Evolutionary conservation across 345 rosid species (phyloP), one percentile per base, ranked within the genome.

Genomic region (Geranium rotundifolium): DNA sequence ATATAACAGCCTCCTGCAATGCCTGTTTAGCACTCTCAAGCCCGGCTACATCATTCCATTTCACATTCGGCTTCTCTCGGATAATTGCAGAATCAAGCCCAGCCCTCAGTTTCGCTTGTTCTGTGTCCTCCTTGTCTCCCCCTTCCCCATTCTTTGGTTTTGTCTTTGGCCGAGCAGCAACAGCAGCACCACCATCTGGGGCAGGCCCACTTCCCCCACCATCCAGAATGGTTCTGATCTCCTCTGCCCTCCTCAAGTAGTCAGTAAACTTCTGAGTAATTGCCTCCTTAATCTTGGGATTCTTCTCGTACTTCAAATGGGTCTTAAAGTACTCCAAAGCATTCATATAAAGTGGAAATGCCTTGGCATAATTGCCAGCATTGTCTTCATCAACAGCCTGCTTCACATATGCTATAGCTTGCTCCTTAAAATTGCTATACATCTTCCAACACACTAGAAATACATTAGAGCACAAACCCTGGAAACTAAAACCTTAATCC

Each of bases 381-480:
- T 91, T 85, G 61, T 91, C 97, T 54, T 86, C 97, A 16, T 74
- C 78, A 0, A 91, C 96, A 1, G 97, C 97, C 72, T 91, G 96
- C 76, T 84, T 84, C 70, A 85, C 97, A 77, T 84, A 91, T 85
- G 86, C 96, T 76, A 84, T 86, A 29, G 91, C 97, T 76, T 88
- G 93, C 70, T 90, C 97, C 77, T 88, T 90, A 75, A 90, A 90
- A 83, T 90, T 88, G 88, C 96, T 85, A 71, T 90, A 90, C 97
- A 90, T 90, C 52, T 46, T 46, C 3, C 16, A 46, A 9, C 8
- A 10, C 52, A 34, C 41, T 34, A 34, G 41, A 34, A 34, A 34
- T 34, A 34, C 41, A 34, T 46, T 46, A 46, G 3, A 46, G 10
- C 52, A 2, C 52, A 46, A 14, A 7, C 52, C 16, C 12, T 46